Evolutionary conservation across 2,329 filamentous ascomycete species (phyloP).

Genomic region (Graphilbum fragrans): DNA sequence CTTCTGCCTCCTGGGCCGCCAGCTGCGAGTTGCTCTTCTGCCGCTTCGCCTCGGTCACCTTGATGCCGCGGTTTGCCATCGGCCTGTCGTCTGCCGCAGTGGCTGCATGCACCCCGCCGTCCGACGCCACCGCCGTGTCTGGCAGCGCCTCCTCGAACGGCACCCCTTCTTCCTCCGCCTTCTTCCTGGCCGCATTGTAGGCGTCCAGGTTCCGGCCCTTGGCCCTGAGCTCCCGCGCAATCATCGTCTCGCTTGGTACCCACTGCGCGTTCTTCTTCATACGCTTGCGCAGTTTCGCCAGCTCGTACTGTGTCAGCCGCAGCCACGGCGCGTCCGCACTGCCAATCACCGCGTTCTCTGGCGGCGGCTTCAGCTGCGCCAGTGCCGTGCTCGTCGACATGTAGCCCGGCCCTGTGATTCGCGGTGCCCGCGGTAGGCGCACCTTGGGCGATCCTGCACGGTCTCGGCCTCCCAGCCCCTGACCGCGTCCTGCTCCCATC

Average conservation of each 20-base stretch:
- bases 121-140: conserved; percentile 30
- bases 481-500: background rate
- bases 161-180: conserved; percentile 53
- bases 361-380: conserved; percentile 41
- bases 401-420: conserved; percentile 11
- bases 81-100: conserved; percentile 49
- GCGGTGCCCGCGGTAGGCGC: conserved; percentile 18
- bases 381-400: conserved; percentile 26
- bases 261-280: conserved; percentile 91
- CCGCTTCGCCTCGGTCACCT: conserved; percentile 67
- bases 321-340: conserved; percentile 53
- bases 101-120: conserved; percentile 34
- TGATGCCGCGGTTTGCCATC: conserved; percentile 62
- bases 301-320: conserved; percentile 51
- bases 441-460: conserved; percentile 33
- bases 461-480: background rate
- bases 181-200: conserved; percentile 47
- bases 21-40: conserved; percentile 50
- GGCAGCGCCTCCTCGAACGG: conserved; percentile 39
- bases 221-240: conserved; percentile 61
- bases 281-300: conserved; percentile 60
- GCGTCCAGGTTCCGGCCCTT: conserved; percentile 56
- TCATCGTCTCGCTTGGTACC: conserved; percentile 79
- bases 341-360: conserved; percentile 45
- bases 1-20: conserved; percentile 46